These are phyloP conservation scores for Gossypium schwendimanii DNA, from an alignment of 441 rosid genomes.

Conservation along the genomic window DNA sequence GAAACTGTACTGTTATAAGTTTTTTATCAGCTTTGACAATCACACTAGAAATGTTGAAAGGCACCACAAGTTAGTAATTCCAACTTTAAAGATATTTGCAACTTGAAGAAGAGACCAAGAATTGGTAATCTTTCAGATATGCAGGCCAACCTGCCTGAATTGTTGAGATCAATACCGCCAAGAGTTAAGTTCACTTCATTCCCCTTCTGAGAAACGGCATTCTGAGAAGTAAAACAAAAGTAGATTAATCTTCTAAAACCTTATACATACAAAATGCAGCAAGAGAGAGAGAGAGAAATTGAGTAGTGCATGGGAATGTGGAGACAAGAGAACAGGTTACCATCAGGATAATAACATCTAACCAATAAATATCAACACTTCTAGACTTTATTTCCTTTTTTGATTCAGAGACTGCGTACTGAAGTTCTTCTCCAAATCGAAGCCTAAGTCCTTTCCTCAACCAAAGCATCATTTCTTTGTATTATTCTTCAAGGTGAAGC, in stretches of 20 bases:
- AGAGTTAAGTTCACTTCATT: conserved; percentile 92
- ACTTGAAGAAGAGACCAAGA: conserved; percentile 9
- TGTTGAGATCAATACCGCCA: conserved; percentile 99
- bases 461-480: background rate
- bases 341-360: background rate
- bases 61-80: conserved; percentile 28
- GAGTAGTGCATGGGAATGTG: background rate
- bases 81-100: conserved; percentile 16
- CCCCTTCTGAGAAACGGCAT: conserved; percentile 71
- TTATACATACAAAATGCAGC: background rate
- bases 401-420: background rate
- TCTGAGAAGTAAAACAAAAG: conserved; percentile 45
- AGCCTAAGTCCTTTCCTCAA: background rate
- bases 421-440: background rate
- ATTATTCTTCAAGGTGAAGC: background rate
- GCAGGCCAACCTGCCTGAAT: conserved; percentile 99
- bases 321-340: background rate
- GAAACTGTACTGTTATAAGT: conserved; percentile 86
- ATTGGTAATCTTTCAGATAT: conserved; percentile 25
- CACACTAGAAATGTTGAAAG: conserved; percentile 53
- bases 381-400: background rate
- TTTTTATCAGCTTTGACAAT: conserved; percentile 94
- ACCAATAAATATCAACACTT: background rate
- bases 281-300: background rate
- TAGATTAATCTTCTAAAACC: conserved; percentile 18